These are phyloP conservation scores for Durotheca rogersii DNA, from an alignment of 495 filamentous ascomycete species.

Conservation along the genomic window DNA sequence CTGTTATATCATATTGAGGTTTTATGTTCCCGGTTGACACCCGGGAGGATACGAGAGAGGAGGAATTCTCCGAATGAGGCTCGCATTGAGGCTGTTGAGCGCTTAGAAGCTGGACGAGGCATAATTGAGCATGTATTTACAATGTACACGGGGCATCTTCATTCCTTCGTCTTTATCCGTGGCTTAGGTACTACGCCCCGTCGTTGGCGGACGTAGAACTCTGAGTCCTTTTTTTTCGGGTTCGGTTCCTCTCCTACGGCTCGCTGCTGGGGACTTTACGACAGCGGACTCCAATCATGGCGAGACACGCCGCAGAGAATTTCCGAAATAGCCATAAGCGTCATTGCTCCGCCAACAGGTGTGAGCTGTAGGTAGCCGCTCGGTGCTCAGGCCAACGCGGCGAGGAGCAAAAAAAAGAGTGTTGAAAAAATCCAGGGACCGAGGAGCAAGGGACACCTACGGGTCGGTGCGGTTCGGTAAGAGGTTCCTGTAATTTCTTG, in stretches of 20 bases:
- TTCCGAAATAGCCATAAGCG: slow-evolving; percentile 18
- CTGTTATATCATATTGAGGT: no score
- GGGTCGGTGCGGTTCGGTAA: slow-evolving; percentile 9
- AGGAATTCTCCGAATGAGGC: slow-evolving; percentile 27
- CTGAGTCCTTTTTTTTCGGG: no score
- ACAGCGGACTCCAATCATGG: slow-evolving; percentile 22
- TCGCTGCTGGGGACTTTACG: slow-evolving; percentile 28
- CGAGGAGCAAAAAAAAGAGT: slow-evolving; percentile 5
- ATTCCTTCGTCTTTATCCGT: slow-evolving; percentile 6
- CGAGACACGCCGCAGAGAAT: slow-evolving; percentile 21
- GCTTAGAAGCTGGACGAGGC: slow-evolving; percentile 13
- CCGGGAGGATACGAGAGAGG: neutral
- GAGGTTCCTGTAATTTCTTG: slow-evolving; percentile 20
- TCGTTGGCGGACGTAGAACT: neutral
- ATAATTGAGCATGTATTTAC: no score
- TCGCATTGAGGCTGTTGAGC: slow-evolving; percentile 5
- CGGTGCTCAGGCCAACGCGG: slow-evolving; percentile 3
- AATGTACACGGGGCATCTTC: no score
- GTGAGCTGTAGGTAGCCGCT: slow-evolving; percentile 13
- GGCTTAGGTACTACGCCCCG: slow-evolving; percentile 14
- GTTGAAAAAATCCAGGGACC: slow-evolving; percentile 11
- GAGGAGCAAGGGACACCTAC: slow-evolving; percentile 12
- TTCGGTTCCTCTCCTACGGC: no score
- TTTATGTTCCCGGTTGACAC: neutral
- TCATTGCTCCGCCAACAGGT: slow-evolving; percentile 22